Evolutionary conservation across 2,329 filamentous ascomycete species (phyloP).

Genomic region (Remersonia thermophila): DNA sequence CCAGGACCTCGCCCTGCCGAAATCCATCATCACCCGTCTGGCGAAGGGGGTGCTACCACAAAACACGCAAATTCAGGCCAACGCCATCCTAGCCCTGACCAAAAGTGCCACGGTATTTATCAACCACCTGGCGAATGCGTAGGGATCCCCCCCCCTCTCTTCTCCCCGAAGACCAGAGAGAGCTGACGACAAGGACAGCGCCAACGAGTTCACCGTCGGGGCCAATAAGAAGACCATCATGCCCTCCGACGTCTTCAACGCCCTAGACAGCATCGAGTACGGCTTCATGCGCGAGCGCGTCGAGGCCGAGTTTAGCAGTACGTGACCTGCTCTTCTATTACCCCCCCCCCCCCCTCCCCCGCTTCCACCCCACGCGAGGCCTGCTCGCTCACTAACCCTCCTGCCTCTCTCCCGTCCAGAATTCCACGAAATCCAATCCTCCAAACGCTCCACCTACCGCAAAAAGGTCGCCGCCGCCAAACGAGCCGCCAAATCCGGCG

Average conservation of each 20-base stretch:
- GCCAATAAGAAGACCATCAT: conserved; percentile 68
- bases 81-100: conserved; percentile 65
- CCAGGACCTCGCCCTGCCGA: conserved; percentile 58
- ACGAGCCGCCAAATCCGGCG: conserved; percentile 20
- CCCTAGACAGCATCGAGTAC: conserved; percentile 66
- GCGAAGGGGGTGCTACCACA: conserved; percentile 69
- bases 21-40: conserved; percentile 67
- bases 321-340: conserved; percentile 20
- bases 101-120: conserved; percentile 79
- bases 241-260: conserved; percentile 63
- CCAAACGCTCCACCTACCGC: conserved; percentile 62
- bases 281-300: conserved; percentile 55
- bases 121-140: conserved; percentile 66
- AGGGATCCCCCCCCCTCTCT: conserved; percentile 24
- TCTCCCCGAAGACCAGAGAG: background rate
- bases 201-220: conserved; percentile 56
- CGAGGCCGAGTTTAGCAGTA: conserved; percentile 66
- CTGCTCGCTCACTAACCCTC: background rate
- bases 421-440: conserved; percentile 60
- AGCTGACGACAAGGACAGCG: conserved; percentile 32
- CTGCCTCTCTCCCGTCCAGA: conserved; percentile 33
- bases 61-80: conserved; percentile 74
- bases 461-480: conserved; percentile 58
- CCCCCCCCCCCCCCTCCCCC: background rate
- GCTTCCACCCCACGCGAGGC: background rate